Evolutionary conservation across 1,284 basidiomycete species (phyloP).

Genomic region (Kwoniella shivajii): DNA sequence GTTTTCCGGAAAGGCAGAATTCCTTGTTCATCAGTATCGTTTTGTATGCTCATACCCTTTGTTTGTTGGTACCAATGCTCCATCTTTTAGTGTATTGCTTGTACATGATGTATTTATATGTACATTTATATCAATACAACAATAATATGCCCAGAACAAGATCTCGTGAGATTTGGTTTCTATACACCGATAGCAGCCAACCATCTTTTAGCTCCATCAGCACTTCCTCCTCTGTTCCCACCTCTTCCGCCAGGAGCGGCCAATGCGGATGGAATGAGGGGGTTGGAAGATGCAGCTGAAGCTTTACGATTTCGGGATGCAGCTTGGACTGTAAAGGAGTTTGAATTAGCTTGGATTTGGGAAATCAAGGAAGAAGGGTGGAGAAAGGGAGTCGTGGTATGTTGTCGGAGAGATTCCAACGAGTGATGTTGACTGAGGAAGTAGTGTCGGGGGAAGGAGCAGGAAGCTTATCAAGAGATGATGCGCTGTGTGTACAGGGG

Average conservation of each 20-base stretch:
- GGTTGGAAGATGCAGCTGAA: conserved; percentile 44
- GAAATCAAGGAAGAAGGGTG: not conserved
- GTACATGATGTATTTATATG: not conserved
- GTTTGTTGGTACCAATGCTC: not conserved
- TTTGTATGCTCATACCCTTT: not conserved
- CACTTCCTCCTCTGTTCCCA: conserved; percentile 28
- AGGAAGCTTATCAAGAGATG: not conserved
- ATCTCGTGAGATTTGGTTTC: no score
- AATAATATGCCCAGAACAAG: no score
- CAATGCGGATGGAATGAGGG: conserved; percentile 46
- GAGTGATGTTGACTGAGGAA: no score
- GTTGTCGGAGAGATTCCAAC: no score
- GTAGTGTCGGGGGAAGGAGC: not conserved
- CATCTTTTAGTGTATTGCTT: not conserved
- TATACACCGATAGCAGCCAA: conserved; percentile 50
- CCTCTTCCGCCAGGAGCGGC: conserved; percentile 25
- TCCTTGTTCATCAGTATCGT: not conserved
- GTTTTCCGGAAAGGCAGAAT: no score
- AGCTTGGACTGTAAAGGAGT: conserved; percentile 34
- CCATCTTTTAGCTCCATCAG: conserved; percentile 45
- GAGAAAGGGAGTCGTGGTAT: no score
- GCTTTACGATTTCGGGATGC: conserved; percentile 46
- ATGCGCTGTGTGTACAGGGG: not conserved
- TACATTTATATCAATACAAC: not conserved
- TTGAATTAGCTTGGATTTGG: conserved; percentile 6